phyloP scores from a whole-genome alignment of 345 rosid genomes.

The Litchi chinensis region DNA sequence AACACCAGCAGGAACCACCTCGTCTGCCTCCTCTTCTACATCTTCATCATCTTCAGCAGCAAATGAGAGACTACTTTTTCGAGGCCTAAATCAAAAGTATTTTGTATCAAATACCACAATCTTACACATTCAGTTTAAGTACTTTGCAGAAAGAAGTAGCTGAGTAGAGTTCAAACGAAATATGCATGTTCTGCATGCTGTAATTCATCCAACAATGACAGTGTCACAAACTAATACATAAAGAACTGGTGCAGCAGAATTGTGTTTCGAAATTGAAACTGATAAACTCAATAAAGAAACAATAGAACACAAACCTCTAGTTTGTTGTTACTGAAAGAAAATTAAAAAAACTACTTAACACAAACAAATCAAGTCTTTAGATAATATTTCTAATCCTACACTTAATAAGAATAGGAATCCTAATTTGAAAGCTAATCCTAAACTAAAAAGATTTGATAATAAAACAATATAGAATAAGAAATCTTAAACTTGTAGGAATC shows the following conservation, averaged over 20 bases:
- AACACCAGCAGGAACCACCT: conserved; percentile 94
- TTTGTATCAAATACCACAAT: conserved; percentile 17
- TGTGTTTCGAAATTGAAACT: no score
- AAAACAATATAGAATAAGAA: no score
- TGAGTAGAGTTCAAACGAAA: conserved; percentile 16
- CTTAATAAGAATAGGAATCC: no score
- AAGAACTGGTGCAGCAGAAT: neutral
- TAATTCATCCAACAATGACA: conserved; percentile 12
- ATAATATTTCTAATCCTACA: no score
- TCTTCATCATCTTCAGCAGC: conserved; percentile 94
- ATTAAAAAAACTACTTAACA: no score
- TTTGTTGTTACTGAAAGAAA: no score
- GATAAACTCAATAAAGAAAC: no score
- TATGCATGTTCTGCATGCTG: neutral
- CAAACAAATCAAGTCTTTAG: no score
- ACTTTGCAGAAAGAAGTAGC: conserved; percentile 13
- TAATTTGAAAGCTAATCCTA: no score
- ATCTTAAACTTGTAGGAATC: no score
- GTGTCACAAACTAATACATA: neutral
- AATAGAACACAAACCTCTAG: no score
- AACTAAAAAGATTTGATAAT: no score
- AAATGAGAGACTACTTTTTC: conserved; percentile 81
- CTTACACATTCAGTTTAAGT: neutral
- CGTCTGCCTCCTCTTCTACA: conserved; percentile 97
- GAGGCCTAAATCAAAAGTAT: conserved; percentile 65